These are phyloP conservation scores for Rhynchospora tenuis DNA, from an alignment of 176 grass and related monocot species.

Conservation along the genomic window DNA sequence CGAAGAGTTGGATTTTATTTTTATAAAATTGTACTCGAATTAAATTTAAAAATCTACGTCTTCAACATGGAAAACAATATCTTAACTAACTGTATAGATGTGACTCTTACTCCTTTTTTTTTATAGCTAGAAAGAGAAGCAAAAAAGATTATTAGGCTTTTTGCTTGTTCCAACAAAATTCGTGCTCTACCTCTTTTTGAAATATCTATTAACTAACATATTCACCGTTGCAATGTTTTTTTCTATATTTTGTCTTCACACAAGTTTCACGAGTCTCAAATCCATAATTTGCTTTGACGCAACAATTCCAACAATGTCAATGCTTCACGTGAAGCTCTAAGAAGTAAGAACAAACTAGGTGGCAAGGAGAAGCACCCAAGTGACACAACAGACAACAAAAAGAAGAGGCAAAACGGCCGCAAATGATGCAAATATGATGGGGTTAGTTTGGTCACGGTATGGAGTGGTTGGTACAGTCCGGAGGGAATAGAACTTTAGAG, in stretches of 20 bases:
- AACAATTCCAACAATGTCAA: not conserved
- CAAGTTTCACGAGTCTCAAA: not conserved
- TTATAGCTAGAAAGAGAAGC: not conserved
- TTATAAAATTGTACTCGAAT: too few relatives aligned
- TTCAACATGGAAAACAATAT: too few relatives aligned
- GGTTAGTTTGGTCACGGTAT: not conserved
- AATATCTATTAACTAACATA: not conserved
- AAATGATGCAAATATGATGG: slow-evolving; percentile 9
- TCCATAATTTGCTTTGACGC: not conserved
- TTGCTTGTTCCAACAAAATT: not conserved
- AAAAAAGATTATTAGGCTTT: not conserved
- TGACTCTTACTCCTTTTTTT: too few relatives aligned
- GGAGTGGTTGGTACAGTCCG: not conserved
- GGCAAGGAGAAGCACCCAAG: not conserved
- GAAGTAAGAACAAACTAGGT: not conserved
- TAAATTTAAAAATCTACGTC: too few relatives aligned
- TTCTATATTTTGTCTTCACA: not conserved
- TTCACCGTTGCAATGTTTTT: not conserved
- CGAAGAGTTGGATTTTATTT: too few relatives aligned
- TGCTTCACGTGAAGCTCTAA: not conserved
- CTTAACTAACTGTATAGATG: too few relatives aligned
- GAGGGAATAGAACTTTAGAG: not conserved
- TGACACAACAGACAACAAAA: not conserved
- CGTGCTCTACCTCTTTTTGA: not conserved
- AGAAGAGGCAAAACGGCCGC: not conserved